Conservation (phyloP, 2,329 filamentous ascomycete species). For the Bisporella sp. region DNA sequence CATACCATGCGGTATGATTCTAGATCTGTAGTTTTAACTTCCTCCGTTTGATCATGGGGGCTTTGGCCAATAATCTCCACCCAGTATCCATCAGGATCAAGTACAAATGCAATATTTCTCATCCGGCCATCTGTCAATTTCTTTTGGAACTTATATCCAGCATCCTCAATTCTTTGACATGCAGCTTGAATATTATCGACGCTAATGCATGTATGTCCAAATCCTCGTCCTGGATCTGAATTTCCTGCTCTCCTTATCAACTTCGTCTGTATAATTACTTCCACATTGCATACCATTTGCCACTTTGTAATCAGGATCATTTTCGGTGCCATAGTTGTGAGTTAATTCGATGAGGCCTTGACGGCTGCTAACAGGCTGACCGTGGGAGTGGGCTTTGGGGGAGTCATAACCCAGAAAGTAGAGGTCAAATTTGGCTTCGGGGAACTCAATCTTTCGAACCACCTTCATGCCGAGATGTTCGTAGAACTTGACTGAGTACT, state of each 20-base stretch:
- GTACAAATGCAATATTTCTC: slow-evolving; percentile 80
- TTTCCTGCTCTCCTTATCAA: slow-evolving; percentile 45
- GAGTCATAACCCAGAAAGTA: slow-evolving; percentile 92
- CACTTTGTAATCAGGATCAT: slow-evolving; percentile 71
- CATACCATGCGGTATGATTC: slow-evolving; percentile 64
- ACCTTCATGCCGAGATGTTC: slow-evolving; percentile 83
- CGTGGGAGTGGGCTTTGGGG: slow-evolving; percentile 64
- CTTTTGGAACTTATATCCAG: slow-evolving; percentile 92
- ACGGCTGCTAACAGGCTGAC: slow-evolving; percentile 68
- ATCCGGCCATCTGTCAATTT: slow-evolving; percentile 83
- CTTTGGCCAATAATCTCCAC: slow-evolving; percentile 76
- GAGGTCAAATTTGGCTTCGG: slow-evolving; percentile 86
- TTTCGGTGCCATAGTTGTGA: slow-evolving; percentile 82
- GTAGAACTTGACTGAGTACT: slow-evolving; percentile 71
- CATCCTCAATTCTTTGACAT: slow-evolving; percentile 82
- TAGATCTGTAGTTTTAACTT: slow-evolving; percentile 64
- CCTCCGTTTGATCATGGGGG: slow-evolving; percentile 63
- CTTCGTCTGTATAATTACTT: not conserved
- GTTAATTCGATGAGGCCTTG: slow-evolving; percentile 86
- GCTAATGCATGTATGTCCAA: slow-evolving; percentile 68
- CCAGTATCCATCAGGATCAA: slow-evolving; percentile 84
- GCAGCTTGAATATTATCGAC: slow-evolving; percentile 83
- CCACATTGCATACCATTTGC: slow-evolving; percentile 57
- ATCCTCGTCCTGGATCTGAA: slow-evolving; percentile 73
- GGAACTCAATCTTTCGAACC: slow-evolving; percentile 73